phyloP scores from a whole-genome alignment of 805 yeast genomes.

The Candida ulmi region DNA sequence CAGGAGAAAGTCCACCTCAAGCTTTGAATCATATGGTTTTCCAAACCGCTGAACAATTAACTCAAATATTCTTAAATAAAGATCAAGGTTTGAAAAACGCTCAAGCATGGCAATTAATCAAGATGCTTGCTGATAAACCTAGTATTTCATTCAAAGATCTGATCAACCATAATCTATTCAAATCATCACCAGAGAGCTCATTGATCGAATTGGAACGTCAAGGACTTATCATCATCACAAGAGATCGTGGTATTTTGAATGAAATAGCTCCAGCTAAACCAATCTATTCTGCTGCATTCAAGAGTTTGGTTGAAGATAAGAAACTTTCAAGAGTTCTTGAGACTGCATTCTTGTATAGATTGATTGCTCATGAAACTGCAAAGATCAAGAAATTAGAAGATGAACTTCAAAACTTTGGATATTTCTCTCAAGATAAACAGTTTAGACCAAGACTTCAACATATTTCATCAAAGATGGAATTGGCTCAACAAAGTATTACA shows the following conservation, averaged over 20 bases:
- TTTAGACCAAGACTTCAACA: slow-evolving; percentile 61
- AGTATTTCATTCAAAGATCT: slow-evolving; percentile 45
- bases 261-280: slow-evolving; percentile 80
- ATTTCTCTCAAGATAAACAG: slow-evolving; percentile 44
- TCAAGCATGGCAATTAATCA: slow-evolving; percentile 85
- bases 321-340: slow-evolving; percentile 58
- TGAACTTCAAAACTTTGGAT: slow-evolving; percentile 58
- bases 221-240: slow-evolving; percentile 66
- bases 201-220: slow-evolving; percentile 70
- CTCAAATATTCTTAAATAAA: slow-evolving; percentile 64
- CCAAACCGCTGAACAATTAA: slow-evolving; percentile 83
- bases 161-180: slow-evolving; percentile 53
- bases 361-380: slow-evolving; percentile 53
- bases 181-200: slow-evolving; percentile 47
- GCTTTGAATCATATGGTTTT: slow-evolving; percentile 76
- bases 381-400: slow-evolving; percentile 63
- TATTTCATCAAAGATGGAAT: slow-evolving; percentile 59
- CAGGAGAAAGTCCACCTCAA: slow-evolving; percentile 77
- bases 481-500: slow-evolving; percentile 46
- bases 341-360: slow-evolving; percentile 47
- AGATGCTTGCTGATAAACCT: slow-evolving; percentile 47
- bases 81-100: slow-evolving; percentile 59
- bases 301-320: slow-evolving; percentile 52
- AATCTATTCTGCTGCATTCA: slow-evolving; percentile 73
- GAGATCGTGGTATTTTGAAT: slow-evolving; percentile 70